Conservation (phyloP, 345 rosid species). For the Eucalyptus virginea region DNA sequence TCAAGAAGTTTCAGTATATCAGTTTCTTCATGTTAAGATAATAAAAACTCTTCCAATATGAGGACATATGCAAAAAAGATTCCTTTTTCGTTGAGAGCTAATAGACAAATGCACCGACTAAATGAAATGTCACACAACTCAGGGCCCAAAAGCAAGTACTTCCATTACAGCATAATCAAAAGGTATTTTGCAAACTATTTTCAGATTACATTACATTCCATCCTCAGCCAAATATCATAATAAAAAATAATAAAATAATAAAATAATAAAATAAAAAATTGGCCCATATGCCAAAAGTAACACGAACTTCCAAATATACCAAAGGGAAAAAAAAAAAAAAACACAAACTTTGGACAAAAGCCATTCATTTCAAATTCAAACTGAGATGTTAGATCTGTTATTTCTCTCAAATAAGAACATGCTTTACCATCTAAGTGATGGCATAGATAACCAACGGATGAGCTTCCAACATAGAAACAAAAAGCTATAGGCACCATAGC, state of each 20-base stretch:
- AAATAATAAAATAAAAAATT: neutral
- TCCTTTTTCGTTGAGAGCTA: neutral
- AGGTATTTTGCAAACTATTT: neutral
- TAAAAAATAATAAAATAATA: neutral
- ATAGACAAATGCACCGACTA: neutral
- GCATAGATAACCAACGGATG: neutral
- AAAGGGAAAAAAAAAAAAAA: neutral
- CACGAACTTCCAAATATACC: neutral
- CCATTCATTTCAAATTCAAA: neutral
- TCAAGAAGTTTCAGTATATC: neutral
- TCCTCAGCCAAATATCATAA: neutral
- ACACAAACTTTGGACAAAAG: neutral
- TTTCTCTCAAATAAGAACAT: neutral
- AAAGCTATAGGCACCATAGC: neutral
- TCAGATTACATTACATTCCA: neutral
- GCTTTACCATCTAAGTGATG: neutral
- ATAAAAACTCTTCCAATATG: neutral
- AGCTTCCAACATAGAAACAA: neutral
- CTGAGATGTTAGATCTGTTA: neutral
- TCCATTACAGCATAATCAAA: neutral
- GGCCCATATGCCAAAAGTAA: neutral
- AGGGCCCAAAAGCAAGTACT: neutral
- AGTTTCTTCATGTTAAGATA: neutral
- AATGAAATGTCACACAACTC: neutral
- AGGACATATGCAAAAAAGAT: neutral